Evolutionary conservation across 179 eudicot genomes (phyloP), one percentile per base, ranked within the genome.

Genomic region (Corrigiola litoralis): DNA sequence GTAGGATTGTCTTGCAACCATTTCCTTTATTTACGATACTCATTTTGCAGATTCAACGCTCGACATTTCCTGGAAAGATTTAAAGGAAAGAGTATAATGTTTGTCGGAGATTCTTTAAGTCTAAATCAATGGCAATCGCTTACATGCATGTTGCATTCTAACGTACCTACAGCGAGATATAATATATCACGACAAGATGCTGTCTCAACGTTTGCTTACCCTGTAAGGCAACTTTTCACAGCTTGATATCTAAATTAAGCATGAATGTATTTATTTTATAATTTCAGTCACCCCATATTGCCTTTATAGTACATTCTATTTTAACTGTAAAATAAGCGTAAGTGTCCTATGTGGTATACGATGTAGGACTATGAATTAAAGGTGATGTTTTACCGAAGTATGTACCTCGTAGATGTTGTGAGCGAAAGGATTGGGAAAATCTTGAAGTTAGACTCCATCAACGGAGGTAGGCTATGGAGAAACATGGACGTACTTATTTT

Each of bases 121-220:
- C 63, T 70, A 70, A 75, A 75, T 66, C 79, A 75, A 65, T 75
- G 79, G 79, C 79, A 75, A 17, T 70, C 79, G 18, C 79, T 75
- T 37, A 49, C 79, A 25, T 75, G 79, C 34, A 67, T 70, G 44
- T 48, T 75, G 18, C 71, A 64, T 59, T 65, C 79, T 38, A 71
- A 52, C 1, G 71, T 72, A 34, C 77, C 77, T 6, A 68, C 29
- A 24, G 59, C 63, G n/a, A 21, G 29, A 8, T 73, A 75, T 38
- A 70, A 58, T 34, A 54, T 75, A n/a, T 59, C 79, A 6, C 58
- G 79, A 24, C 71, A 50, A 45, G 75, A 48, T 24, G 65, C 32
- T 36, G 49, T 75, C 9, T 75, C 79, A 27, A 75, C 75, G 16
- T 70, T 75, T 36, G 23, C 45, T 25, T 75, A 70, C 40, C 34